Conservation (phyloP, 192 early-diverging fungal species). For the Backusella westeae region DNA sequence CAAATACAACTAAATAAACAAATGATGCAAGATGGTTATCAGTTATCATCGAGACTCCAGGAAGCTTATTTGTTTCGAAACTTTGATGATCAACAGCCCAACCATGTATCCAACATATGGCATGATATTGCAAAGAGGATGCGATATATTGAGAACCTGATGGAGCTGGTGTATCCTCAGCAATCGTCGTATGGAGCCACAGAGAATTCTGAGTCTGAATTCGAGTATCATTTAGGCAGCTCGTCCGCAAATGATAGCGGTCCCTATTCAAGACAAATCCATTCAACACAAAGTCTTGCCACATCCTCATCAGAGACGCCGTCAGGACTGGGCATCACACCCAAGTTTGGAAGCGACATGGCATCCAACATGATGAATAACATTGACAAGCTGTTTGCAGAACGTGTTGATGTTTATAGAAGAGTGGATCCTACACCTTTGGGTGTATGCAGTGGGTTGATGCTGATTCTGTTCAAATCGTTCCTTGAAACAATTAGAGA, state of each 20-base stretch:
- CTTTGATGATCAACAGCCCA: not conserved
- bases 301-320: constrained; percentile 36
- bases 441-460: constrained; percentile 50
- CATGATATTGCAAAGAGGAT: constrained; percentile 30
- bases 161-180: constrained; percentile 37
- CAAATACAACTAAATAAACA: constrained; percentile 19
- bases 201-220: constrained; percentile 17
- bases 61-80: constrained; percentile 1
- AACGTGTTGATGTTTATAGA: constrained; percentile 62
- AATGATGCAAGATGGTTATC: constrained; percentile 20
- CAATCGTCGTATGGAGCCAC: not conserved
- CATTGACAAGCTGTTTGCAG: constrained; percentile 72
- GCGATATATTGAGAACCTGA: constrained; percentile 36
- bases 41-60: constrained; percentile 11
- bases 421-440: constrained; percentile 50
- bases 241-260: constrained; percentile 1
- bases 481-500: constrained; percentile 57
- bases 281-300: constrained; percentile 22
- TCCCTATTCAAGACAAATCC: constrained; percentile 5
- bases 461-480: constrained; percentile 62
- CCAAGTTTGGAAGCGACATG: constrained; percentile 36
- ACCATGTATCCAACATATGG: constrained; percentile 36
- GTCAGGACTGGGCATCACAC: constrained; percentile 33
- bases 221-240: constrained; percentile 8
- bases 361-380: constrained; percentile 43